Base-by-base conservation (phyloP, 2,329 filamentous ascomycete genomes). In the Botrytis paeoniae region DNA sequence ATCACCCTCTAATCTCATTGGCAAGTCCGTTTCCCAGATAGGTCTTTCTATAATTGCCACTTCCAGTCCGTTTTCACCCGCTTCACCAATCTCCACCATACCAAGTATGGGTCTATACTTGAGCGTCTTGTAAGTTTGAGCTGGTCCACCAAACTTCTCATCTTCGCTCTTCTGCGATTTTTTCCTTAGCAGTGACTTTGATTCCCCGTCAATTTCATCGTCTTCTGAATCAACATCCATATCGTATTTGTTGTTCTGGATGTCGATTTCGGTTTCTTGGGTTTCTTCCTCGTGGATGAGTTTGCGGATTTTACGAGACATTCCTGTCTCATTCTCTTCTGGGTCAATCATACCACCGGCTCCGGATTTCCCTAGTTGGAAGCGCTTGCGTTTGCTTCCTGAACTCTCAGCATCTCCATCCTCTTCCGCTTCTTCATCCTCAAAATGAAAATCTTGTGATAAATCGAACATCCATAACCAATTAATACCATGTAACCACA, bases 81-180 rank as follows among this genome's bases (percentile, higher is more conserved):
- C 79, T 48, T 76, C 75, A 10, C 71, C 77, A 75, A 87, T 82
- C 61, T 85, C 84, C 51, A 89, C 86, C 54, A 90, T 83, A 71
- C 95, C 96, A 75, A 99, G 85, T 78, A 99, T 94, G n/a, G 95
- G 93, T 73, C 95, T 88, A 83, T 98, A 99, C 82, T 97, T 97
- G 86, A 92, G 94, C 8, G 95, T 97, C 80, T 91, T 89, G 93
- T 94, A 98, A 35, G 72, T 73, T 69, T 74, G 70, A 37, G 70
- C 60, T 14, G 60, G 45, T 62, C 70, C 71, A 32, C 69, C 71
- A 29, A 57, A 41, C 61, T 66, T 74, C 45, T 59, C 70, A 82
- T 69, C 82, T 79, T 64, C 78, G 70, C 41, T 78, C 20, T 59
- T 70, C 25, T 80, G 51, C 79, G 78, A 61, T 51, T 43, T 81